Evolutionary conservation across 2,329 filamentous ascomycete species (phyloP).

Genomic region (Epichloe elymi): DNA sequence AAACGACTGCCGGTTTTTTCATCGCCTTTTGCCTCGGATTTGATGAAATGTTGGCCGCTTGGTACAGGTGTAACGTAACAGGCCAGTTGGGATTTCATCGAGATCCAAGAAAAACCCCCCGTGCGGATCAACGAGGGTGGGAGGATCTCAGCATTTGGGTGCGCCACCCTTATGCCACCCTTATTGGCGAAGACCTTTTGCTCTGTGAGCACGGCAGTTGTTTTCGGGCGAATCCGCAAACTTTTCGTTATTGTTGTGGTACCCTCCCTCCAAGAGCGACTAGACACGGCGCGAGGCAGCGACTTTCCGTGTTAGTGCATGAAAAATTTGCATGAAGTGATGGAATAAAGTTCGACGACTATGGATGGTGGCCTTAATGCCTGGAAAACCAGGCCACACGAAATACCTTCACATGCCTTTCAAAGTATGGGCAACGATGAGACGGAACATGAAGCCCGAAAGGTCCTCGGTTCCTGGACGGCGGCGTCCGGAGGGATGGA

Average conservation of each 20-base stretch:
- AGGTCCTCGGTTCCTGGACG: too few species aligned
- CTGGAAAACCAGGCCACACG: neutral
- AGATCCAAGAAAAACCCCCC: neutral
- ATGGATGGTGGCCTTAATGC: neutral
- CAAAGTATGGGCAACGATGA: neutral
- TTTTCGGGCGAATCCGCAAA: neutral
- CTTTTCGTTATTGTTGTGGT: neutral
- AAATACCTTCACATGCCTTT: neutral
- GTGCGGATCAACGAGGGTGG: neutral
- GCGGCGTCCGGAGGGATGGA: too few species aligned
- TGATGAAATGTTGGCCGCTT: neutral
- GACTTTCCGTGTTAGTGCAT: neutral
- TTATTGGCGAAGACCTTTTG: too few species aligned
- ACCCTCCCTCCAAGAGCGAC: neutral
- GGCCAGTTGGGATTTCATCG: neutral
- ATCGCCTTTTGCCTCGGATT: neutral
- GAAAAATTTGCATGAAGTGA: neutral
- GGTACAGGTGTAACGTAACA: neutral
- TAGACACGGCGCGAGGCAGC: neutral
- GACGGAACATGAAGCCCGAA: neutral
- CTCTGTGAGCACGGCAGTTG: neutral
- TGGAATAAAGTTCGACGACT: neutral
- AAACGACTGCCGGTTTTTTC: too few species aligned
- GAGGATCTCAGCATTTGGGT: neutral
- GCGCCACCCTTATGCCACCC: neutral